Evolutionary conservation across 192 early-diverging fungal genomes (phyloP), one percentile per base, ranked within the genome.

Genomic region (Gorgonomyces haynaldii): DNA sequence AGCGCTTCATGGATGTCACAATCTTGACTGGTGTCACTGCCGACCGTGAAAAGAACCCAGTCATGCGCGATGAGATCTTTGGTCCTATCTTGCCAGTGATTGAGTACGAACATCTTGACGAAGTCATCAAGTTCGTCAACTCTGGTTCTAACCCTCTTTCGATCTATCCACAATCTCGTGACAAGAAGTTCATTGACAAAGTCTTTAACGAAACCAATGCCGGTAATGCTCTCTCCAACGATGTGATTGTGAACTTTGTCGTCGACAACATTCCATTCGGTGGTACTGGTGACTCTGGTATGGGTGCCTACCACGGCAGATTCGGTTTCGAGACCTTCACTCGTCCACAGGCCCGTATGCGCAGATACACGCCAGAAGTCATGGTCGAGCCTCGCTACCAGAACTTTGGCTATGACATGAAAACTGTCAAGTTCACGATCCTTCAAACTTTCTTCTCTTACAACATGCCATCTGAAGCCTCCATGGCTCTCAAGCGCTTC

Each of bases 71-170:
- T 22, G 93, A 98, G 62, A 57, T 98, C 31, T 95, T 98, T 74
- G 94, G 89, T 16, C 94, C 94, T 2, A 58, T 94, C 26, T 58
- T 98, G 46, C 88, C 88, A 12, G 68, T 98, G 43, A 39, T 94
- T 21, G 51, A 47, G 39, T 42, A 63, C 31, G 61, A 61, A n/a
- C 27, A 32, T 15, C 28, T 53, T 13, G 52, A 69, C 16, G 64
- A 67, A 35, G 62, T 53, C 35, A 60, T 67, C 32, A 37, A 20
- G 9, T 55, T 48, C 27, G 41, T 75, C 29, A 42, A 46, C n/a
- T 34, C 35, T 25, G 52, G 52, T 60, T 81, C 81, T 38, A 72
- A 75, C 50, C 91, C 94, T 32, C 72, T 98, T 50, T 70, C 82
- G 7, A 64, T 91, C 7, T 93, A 90, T 58, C 61, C 80, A 22